Evolutionary conservation across 2,329 filamentous ascomycete genomes (phyloP).

Genomic region (Aspergillus hortae): DNA sequence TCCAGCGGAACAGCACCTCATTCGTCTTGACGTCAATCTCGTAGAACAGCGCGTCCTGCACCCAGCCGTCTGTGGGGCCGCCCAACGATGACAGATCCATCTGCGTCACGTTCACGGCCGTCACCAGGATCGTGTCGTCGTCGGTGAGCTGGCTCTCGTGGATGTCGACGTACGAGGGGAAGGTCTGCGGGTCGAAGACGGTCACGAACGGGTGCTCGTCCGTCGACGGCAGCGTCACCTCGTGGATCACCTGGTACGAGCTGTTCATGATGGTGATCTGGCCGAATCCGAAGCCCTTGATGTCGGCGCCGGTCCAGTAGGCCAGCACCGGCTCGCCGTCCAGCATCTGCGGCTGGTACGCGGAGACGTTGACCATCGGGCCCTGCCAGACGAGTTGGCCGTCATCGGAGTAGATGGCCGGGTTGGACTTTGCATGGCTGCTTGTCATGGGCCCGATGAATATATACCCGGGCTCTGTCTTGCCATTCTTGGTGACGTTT

Average conservation of each 20-base stretch:
- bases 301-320: constrained; percentile 22
- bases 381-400: constrained; percentile 26
- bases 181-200: constrained; percentile 5
- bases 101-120: constrained; percentile 19
- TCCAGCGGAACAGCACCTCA: constrained; percentile 23
- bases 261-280: constrained; percentile 18
- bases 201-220: constrained; percentile 12
- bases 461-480: constrained; percentile 21
- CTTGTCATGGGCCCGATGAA: constrained; percentile 16
- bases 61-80: constrained; percentile 21
- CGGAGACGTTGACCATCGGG: constrained; percentile 13
- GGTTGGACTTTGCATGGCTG: constrained; percentile 4
- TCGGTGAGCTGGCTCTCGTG: constrained; percentile 17
- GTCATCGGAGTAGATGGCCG: constrained; percentile 21
- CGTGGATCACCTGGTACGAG: constrained; percentile 21
- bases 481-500: constrained; percentile 21
- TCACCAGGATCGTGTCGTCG: background rate
- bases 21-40: constrained; percentile 26
- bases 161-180: constrained; percentile 21
- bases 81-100: constrained; percentile 18
- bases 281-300: constrained; percentile 17
- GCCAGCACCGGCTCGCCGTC: constrained; percentile 19
- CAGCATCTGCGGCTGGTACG: constrained; percentile 19
- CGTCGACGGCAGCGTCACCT: constrained; percentile 12
- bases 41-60: constrained; percentile 24